Evolutionary conservation across 2,329 filamentous ascomycete species (phyloP).

Genomic region (Fusarium globosum): DNA sequence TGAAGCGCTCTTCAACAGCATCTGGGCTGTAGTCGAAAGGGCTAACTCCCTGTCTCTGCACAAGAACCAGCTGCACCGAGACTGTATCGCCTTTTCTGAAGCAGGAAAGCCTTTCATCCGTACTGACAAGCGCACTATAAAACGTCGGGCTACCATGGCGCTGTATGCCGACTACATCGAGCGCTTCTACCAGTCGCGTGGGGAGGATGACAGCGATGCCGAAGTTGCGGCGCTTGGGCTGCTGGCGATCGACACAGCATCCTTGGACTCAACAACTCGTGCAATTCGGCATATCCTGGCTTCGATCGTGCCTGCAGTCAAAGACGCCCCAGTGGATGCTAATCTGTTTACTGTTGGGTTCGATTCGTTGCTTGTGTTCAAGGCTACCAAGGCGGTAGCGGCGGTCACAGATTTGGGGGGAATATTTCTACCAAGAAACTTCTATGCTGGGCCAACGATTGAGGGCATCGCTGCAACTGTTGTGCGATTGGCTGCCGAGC

Average conservation of each 20-base stretch:
- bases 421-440: background rate
- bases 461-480: background rate
- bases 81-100: conserved; percentile 55
- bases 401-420: no score
- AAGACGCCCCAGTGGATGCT: background rate
- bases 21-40: conserved; percentile 57
- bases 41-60: conserved; percentile 55
- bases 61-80: conserved; percentile 56
- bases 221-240: background rate
- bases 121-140: conserved; percentile 59
- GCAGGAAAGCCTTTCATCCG: conserved; percentile 56
- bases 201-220: background rate
- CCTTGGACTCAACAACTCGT: background rate
- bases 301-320: background rate
- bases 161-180: conserved; percentile 60
- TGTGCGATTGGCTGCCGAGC: background rate
- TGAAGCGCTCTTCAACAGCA: conserved; percentile 50
- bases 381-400: background rate
- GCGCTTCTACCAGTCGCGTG: conserved; percentile 51
- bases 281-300: background rate
- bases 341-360: background rate
- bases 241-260: background rate
- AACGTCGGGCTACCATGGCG: conserved; percentile 52
- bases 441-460: background rate
- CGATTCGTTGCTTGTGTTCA: background rate